phyloP scores from a whole-genome alignment of 2,329 filamentous ascomycete species.

The Chaetomiaceae sp. region DNA sequence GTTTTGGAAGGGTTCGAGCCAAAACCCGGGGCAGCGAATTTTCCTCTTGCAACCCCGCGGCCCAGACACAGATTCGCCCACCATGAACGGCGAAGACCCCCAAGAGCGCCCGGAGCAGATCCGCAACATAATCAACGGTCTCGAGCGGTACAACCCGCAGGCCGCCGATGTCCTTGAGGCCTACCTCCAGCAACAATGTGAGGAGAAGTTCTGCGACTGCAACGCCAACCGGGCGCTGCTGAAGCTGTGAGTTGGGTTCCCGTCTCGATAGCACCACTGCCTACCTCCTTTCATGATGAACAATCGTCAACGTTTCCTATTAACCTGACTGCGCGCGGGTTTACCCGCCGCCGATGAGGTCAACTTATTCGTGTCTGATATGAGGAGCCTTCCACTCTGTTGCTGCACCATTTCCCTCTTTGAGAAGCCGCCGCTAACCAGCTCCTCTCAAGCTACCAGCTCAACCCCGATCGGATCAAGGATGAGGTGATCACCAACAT shows the following conservation, averaged over 20 bases:
- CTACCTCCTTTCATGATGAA: slow-evolving; percentile 61
- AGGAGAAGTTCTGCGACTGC: slow-evolving; percentile 88
- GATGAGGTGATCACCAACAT: slow-evolving; percentile 98
- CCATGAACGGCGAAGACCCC: slow-evolving; percentile 75
- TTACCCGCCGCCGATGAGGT: slow-evolving; percentile 61
- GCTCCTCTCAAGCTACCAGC: slow-evolving; percentile 74
- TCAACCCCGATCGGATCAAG: slow-evolving; percentile 96
- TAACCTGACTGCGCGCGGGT: slow-evolving; percentile 69
- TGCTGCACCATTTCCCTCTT: neutral
- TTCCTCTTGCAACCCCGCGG: slow-evolving; percentile 27
- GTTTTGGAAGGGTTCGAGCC: slow-evolving; percentile 20
- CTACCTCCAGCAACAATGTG: slow-evolving; percentile 92
- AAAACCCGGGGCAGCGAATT: slow-evolving; percentile 17
- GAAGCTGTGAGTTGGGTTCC: slow-evolving; percentile 75
- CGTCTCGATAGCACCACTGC: slow-evolving; percentile 17
- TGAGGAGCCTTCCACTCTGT: slow-evolving; percentile 15
- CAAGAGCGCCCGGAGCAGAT: slow-evolving; percentile 90
- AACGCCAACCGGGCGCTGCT: slow-evolving; percentile 94
- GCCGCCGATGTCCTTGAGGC: slow-evolving; percentile 90
- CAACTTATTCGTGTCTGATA: slow-evolving; percentile 70
- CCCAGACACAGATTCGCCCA: slow-evolving; percentile 33
- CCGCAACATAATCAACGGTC: slow-evolving; percentile 88
- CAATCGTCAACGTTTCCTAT: slow-evolving; percentile 89
- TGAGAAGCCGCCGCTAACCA: neutral
- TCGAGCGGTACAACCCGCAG: slow-evolving; percentile 98